Conservation (phyloP, 257 asterid genomes). For the Solanum appendiculatum region DNA sequence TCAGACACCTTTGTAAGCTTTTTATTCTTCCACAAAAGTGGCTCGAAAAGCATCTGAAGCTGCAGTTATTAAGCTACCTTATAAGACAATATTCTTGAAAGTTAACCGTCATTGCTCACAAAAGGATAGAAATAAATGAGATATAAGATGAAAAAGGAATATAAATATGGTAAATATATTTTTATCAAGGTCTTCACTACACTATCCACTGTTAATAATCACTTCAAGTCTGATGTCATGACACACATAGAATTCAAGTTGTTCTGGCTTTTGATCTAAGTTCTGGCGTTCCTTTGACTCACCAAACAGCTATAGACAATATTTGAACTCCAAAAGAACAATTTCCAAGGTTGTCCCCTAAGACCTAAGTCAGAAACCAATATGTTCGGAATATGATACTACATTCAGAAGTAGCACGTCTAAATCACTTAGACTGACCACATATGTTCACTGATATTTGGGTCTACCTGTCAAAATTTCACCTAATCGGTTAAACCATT, state of each 20-base stretch:
- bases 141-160: not conserved
- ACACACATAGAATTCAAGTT: not conserved
- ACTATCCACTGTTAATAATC: not conserved
- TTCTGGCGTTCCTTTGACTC: not conserved
- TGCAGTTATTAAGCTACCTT: slow-evolving; percentile 22
- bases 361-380: not conserved
- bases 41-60: slow-evolving; percentile 78
- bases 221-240: not conserved
- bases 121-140: not conserved
- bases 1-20: slow-evolving; percentile 21
- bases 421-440: not conserved
- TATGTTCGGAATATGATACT: not conserved
- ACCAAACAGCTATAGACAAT: not conserved
- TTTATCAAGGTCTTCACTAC: not conserved
- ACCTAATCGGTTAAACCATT: not conserved
- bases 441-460: not conserved
- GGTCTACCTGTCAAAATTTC: not conserved
- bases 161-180: not conserved
- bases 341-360: not conserved
- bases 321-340: not conserved
- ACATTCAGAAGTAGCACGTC: not conserved
- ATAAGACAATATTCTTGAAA: not conserved
- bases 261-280: not conserved
- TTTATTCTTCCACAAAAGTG: slow-evolving; percentile 69
- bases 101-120: not conserved